A percentile compares a stretch with the other conserved stretches of the same genome.
These are phyloP conservation scores for Jacaranda mimosifolia DNA, from an alignment of 257 asterid genomes.

Conservation along the genomic window DNA sequence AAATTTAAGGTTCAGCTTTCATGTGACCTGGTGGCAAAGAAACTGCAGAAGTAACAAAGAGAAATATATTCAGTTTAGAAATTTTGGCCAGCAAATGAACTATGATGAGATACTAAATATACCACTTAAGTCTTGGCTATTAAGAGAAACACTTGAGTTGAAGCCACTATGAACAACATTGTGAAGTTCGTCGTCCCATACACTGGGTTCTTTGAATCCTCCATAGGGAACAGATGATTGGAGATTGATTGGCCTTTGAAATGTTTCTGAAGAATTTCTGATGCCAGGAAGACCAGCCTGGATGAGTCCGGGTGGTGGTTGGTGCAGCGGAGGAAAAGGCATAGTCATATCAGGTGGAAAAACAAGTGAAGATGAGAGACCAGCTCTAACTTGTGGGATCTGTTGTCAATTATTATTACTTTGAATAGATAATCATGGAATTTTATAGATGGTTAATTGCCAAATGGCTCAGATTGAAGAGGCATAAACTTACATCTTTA, in stretches of 20 bases:
- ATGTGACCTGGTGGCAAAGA: slow-evolving; percentile 44
- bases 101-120: slow-evolving; percentile 21
- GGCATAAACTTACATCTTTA: slow-evolving; percentile 69
- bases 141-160: slow-evolving; percentile 49
- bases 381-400: slow-evolving; percentile 63
- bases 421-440: not conserved
- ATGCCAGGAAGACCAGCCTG: slow-evolving; percentile 46
- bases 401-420: slow-evolving; percentile 38
- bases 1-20: slow-evolving; percentile 56
- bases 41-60: slow-evolving; percentile 35
- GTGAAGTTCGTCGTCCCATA: slow-evolving; percentile 76
- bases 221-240: slow-evolving; percentile 43
- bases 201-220: slow-evolving; percentile 38
- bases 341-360: slow-evolving; percentile 60
- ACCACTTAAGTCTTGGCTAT: slow-evolving; percentile 64
- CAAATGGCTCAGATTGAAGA: not conserved
- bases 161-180: slow-evolving; percentile 66
- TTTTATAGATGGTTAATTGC: not conserved
- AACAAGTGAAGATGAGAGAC: slow-evolving; percentile 58
- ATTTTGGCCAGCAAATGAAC: slow-evolving; percentile 9
- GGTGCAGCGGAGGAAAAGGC: slow-evolving; percentile 57
- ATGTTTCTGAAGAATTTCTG: slow-evolving; percentile 48
- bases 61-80: slow-evolving; percentile 22
- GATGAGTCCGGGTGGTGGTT: slow-evolving; percentile 48
- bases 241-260: slow-evolving; percentile 51